These are phyloP conservation scores for Knufia petricola DNA, from an alignment of 2,329 filamentous ascomycete species.

Conservation along the genomic window DNA sequence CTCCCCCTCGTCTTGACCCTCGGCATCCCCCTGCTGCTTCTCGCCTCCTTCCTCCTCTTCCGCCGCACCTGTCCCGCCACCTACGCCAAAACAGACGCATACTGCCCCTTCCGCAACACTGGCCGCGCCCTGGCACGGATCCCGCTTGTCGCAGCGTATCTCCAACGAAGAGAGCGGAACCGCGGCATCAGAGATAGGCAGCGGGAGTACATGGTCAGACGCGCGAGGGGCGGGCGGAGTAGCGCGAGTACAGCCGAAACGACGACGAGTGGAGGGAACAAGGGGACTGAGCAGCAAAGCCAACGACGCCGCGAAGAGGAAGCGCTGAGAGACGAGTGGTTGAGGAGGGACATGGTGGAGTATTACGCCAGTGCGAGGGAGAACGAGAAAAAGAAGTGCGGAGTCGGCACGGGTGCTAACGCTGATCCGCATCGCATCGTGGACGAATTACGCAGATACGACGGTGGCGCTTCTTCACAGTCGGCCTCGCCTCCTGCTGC, in stretches of 20 bases:
- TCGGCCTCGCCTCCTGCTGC: no score
- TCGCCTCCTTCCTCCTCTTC: not conserved
- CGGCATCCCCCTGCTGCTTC: not conserved
- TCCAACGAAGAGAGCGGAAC: conserved; percentile 1
- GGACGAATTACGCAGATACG: no score
- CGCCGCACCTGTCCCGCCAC: not conserved
- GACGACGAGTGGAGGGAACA: not conserved
- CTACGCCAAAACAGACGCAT: conserved; percentile 3
- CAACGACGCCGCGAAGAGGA: not conserved
- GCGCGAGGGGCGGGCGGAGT: not conserved
- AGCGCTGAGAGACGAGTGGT: conserved; percentile 1
- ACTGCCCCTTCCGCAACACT: conserved; percentile 3
- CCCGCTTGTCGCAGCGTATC: not conserved
- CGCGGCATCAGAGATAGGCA: conserved; percentile 1
- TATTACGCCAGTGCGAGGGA: not conserved
- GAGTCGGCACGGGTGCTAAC: not conserved
- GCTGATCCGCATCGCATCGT: no score
- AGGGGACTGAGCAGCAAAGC: not conserved
- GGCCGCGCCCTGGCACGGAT: not conserved
- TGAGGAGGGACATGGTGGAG: conserved; percentile 3
- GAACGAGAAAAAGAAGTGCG: not conserved
- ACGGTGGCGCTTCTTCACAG: no score
- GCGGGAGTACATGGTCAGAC: not conserved
- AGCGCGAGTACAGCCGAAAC: not conserved
- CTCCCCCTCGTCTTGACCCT: not conserved